Base-by-base conservation (phyloP, 1,284 basidiomycete genomes). In the Tilletia indica region DNA sequence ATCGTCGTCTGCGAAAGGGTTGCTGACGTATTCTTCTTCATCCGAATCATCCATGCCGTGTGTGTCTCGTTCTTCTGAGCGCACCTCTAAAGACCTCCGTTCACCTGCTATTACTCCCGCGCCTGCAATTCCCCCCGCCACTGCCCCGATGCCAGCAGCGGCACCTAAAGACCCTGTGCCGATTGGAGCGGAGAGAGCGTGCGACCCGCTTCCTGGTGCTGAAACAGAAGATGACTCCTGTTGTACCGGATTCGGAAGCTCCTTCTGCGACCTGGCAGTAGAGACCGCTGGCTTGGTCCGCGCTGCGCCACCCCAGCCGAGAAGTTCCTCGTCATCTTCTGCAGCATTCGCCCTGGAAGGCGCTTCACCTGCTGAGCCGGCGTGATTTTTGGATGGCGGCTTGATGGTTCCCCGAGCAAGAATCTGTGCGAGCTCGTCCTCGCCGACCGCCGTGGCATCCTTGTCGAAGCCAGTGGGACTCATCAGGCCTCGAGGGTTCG, bases 1-100 rank as follows among this genome's bases (percentile, higher is more conserved):
- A 45, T 80, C 79, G 63, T 80, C 79, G 63, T 80, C 79, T 70
- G 79, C 79, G 66, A 80, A 80, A 5, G 79, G 79, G 54, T 80
- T 80, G 74, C 75, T 76, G 21, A 80, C 79, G 54, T 80, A 80
- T 47, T 80, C 79, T 19, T 79, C 71, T 16, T 80, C 79, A 51
- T 80, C 79, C 36, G 73, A 75, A 51, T 72, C 72, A 5, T 58
- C 68, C 51, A 76, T 77, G 31, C 76, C 74, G 39, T 72, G 70
- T 42, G 38, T 72, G 39, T 75, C 73, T 19, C 47, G 45, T 14
- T 25, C 19, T 64, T 19, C 36, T 19, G 34, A 38, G 11, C 61
- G 61, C 36, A n/a, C 8, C 19, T 64, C 61, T 6, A 38, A 56
- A 73, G 31, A 64, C 63, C 25, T 64, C 47, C 16, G 42, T 3